Base-by-base conservation (phyloP, 495 filamentous ascomycete genomes). In the Baudoinia panamericana region DNA sequence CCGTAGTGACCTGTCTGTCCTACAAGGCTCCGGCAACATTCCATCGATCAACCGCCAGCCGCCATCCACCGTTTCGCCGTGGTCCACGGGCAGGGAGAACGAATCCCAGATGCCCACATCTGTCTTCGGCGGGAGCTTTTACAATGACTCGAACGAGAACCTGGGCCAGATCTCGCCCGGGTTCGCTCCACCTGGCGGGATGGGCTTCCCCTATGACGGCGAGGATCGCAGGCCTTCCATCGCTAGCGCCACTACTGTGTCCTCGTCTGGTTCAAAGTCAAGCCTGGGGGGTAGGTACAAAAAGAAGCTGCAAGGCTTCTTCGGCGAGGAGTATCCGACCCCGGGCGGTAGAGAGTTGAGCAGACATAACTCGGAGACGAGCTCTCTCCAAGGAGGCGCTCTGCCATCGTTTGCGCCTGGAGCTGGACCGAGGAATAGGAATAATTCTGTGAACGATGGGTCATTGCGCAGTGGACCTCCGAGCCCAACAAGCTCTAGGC, bases 211-310 rank as follows among this genome's bases (percentile, higher is more conserved):
- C 10, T 76, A 78, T 23, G 62, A 70, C 51, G 67, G 69, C 36
- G 82, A 93, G 37, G 75, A 83, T 43, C 69, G 90, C 37, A 72
- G 92, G 36, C 92, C 92, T 9, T 96, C 92, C 16, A 70, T 86
- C 41, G 83, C 85, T 7, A 95, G 87, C 57, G 77, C 78, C 28
- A 90, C 80, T 7, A 92, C 82, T 27, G 80, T 82, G 5, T 93
- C 87, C 55, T 96, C 90, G 48, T 76, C 80, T 40, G 90, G 86
- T 6, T 96, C 90, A 12, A 84, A 81, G 56, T 75, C 80, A 4
- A 90, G 81, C 53, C 58, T 76, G 16, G 65, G 80, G 48, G 71
- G 77, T 36, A 41, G 27, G 38, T 66, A 82, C 36, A 70, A 80
- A 58, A 85, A 81, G 62, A 71, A 82, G 59, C 56, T 88, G 28